phyloP scores from a whole-genome alignment of 2,329 filamentous ascomycete genomes.

The Magnaporthiopsis incrustans region DNA sequence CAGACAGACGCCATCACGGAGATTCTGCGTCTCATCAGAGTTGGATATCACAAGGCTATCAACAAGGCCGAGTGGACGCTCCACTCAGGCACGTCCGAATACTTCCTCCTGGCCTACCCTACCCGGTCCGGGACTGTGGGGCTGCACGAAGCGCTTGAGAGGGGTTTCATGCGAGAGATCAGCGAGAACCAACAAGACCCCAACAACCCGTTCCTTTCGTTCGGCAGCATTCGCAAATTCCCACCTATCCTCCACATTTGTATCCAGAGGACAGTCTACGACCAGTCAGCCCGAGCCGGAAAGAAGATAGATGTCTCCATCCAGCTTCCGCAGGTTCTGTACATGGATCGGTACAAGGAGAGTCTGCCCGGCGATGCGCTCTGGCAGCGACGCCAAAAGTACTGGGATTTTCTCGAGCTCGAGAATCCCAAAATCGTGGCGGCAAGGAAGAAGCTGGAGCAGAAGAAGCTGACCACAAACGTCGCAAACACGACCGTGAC shows the following conservation, averaged over 20 bases:
- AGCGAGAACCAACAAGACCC: conserved; percentile 48
- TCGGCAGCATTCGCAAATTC: conserved; percentile 64
- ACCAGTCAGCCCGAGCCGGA: conserved; percentile 29
- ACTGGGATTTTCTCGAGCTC: conserved; percentile 56
- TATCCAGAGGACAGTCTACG: conserved; percentile 74
- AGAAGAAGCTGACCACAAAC: conserved; percentile 1
- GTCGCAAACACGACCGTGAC: neutral
- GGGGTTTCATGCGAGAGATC: conserved; percentile 73
- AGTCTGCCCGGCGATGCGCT: conserved; percentile 51
- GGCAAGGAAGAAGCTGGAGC: conserved; percentile 1
- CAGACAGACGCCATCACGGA: conserved; percentile 76
- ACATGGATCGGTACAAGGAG: conserved; percentile 82
- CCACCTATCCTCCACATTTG: conserved; percentile 85
- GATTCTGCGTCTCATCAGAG: conserved; percentile 55
- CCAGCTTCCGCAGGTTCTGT: conserved; percentile 71
- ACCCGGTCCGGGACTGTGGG: conserved; percentile 39
- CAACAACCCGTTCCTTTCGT: conserved; percentile 45
- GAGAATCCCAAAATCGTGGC: conserved; percentile 1
- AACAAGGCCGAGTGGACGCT: conserved; percentile 32
- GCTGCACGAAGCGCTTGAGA: conserved; percentile 81
- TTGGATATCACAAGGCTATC: conserved; percentile 50
- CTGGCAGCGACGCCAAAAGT: conserved; percentile 55
- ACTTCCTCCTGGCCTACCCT: conserved; percentile 54
- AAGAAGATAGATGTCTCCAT: conserved; percentile 73
- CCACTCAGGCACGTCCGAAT: conserved; percentile 38